phyloP scores from a whole-genome alignment of 2,329 filamentous ascomycete genomes.

The Epichloe glyceriae region DNA sequence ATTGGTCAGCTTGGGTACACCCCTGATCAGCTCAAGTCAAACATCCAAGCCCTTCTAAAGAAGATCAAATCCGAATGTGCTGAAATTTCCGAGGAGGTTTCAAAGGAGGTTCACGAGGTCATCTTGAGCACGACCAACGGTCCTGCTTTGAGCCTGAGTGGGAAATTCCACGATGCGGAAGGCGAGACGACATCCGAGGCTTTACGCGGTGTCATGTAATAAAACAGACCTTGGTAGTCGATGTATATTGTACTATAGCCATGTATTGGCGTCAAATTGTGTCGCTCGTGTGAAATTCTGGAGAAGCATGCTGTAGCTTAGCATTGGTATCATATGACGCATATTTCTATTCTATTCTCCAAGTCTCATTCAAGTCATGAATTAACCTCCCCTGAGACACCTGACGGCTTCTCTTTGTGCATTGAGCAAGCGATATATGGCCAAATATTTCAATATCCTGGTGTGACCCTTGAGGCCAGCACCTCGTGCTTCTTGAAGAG shows the following conservation, averaged over 20 bases:
- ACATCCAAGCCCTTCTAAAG: slow-evolving; percentile 66
- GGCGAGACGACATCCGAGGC: slow-evolving; percentile 41
- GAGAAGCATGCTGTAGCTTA: slow-evolving; percentile 2
- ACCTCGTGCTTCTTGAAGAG: slow-evolving; percentile 30
- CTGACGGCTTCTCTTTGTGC: slow-evolving; percentile 41
- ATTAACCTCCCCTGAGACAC: slow-evolving; percentile 27
- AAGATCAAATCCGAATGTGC: slow-evolving; percentile 67
- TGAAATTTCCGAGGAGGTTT: slow-evolving; percentile 46
- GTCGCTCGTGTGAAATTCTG: not conserved
- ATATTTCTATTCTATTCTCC: not conserved
- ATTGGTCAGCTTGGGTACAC: slow-evolving; percentile 84
- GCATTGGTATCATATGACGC: slow-evolving; percentile 17
- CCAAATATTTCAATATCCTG: slow-evolving; percentile 37
- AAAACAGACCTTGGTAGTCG: not conserved
- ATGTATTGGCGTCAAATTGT: slow-evolving; percentile 14
- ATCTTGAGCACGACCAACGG: slow-evolving; percentile 80
- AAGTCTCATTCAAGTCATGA: not conserved
- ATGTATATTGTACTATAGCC: slow-evolving; percentile 27
- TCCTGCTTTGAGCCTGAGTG: slow-evolving; percentile 77
- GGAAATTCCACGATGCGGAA: slow-evolving; percentile 54
- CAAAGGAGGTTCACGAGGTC: slow-evolving; percentile 40
- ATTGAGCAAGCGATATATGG: slow-evolving; percentile 38
- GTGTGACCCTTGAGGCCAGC: slow-evolving; percentile 29
- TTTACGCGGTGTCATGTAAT: slow-evolving; percentile 41
- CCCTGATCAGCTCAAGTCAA: slow-evolving; percentile 72